Evolutionary conservation across 495 filamentous ascomycete genomes (phyloP).

Genomic region (Neurospora sp.): DNA sequence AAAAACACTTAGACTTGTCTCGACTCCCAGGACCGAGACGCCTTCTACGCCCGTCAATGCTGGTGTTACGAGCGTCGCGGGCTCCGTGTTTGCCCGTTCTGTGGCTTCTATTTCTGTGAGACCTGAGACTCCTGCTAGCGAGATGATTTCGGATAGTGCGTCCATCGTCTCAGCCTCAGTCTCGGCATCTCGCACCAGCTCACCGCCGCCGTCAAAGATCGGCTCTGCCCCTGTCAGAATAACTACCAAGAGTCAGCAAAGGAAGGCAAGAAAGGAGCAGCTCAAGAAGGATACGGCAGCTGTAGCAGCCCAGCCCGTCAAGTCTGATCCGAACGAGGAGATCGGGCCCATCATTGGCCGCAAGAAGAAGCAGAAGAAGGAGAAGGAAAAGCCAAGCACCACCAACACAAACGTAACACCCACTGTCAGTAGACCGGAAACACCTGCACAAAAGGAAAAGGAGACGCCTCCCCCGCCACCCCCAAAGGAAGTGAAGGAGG

Average conservation of each 20-base stretch:
- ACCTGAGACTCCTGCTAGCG: slow-evolving; percentile 71
- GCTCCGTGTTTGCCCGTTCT: slow-evolving; percentile 23
- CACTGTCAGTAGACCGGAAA: slow-evolving; percentile 29
- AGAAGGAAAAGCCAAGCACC: slow-evolving; percentile 32
- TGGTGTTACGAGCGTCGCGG: slow-evolving; percentile 7
- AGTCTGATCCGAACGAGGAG: slow-evolving; percentile 51
- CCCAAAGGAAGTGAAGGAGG: slow-evolving; percentile 25
- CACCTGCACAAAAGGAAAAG: slow-evolving; percentile 14
- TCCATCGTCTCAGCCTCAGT: slow-evolving; percentile 66
- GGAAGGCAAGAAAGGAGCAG: slow-evolving; percentile 73
- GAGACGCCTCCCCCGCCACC: slow-evolving; percentile 18
- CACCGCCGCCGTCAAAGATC: slow-evolving; percentile 63
- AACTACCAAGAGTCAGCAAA: slow-evolving; percentile 85
- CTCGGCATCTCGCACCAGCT: slow-evolving; percentile 65
- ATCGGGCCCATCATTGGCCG: slow-evolving; percentile 72
- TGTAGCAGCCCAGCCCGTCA: slow-evolving; percentile 41
- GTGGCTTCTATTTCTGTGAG: slow-evolving; percentile 43
- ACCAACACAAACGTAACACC: slow-evolving; percentile 19
- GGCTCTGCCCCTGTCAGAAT: slow-evolving; percentile 66
- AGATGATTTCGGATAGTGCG: slow-evolving; percentile 67
- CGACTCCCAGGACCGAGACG: slow-evolving; percentile 61
- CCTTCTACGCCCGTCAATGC: slow-evolving; percentile 28
- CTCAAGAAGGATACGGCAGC: slow-evolving; percentile 47
- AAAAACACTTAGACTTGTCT: slow-evolving; percentile 58
- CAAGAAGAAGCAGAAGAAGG: slow-evolving; percentile 89